Evolutionary conservation across 768 basidiomycete genomes (phyloP).

Genomic region (Fomitopsis serialis): DNA sequence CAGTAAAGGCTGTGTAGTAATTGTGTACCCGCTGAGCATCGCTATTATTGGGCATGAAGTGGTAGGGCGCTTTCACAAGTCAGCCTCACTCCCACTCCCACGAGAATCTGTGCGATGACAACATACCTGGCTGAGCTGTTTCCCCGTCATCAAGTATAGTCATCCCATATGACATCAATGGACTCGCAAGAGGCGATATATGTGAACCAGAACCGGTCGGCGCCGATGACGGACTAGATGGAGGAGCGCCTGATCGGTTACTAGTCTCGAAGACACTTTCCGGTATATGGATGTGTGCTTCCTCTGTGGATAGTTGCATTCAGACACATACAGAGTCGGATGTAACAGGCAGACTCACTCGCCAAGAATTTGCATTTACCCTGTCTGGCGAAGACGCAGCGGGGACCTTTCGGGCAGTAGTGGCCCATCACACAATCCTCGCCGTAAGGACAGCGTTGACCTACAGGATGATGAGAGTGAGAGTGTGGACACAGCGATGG

Average conservation of each 20-base stretch:
- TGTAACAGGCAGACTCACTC: conserved; percentile 17
- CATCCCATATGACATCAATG: conserved; percentile 10
- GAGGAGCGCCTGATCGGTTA: conserved; percentile 1
- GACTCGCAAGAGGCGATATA: background rate
- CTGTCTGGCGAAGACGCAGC: conserved; percentile 27
- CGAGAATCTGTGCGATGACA: too few species aligned
- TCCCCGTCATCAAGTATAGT: conserved; percentile 37
- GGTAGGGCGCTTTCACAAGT: too few species aligned
- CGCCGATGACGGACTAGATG: background rate
- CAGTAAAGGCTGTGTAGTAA: too few species aligned
- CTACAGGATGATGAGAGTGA: conserved; percentile 3
- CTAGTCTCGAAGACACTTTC: background rate
- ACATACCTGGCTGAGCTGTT: background rate
- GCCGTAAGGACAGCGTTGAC: conserved; percentile 21
- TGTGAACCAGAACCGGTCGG: background rate
- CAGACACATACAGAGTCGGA: background rate
- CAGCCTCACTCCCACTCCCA: too few species aligned
- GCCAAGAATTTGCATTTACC: conserved; percentile 29
- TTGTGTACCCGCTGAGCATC: too few species aligned
- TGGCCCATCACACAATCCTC: conserved; percentile 31
- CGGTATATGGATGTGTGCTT: background rate
- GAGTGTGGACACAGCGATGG: too few species aligned
- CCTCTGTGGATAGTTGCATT: background rate
- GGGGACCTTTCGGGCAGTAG: conserved; percentile 30
- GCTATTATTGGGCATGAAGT: too few species aligned